Evolutionary conservation across 805 yeast species (phyloP).

Genomic region (Brettanomyces naardenensis): DNA sequence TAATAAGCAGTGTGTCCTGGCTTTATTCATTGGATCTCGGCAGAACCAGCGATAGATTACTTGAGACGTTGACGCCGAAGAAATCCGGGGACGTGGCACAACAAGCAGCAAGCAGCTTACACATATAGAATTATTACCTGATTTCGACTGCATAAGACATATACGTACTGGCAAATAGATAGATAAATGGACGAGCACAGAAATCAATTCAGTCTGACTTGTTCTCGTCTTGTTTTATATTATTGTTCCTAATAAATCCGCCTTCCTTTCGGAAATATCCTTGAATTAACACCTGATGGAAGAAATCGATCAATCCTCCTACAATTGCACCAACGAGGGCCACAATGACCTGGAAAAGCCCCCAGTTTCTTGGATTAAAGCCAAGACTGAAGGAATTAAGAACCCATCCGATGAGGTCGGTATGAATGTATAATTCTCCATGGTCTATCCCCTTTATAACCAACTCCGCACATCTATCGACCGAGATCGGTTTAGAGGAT

Average conservation of each 20-base stretch:
- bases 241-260: slow-evolving; percentile 5
- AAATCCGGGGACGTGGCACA: too few relatives aligned
- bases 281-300: slow-evolving; percentile 44
- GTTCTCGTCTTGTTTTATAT: neutral
- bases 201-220: too few relatives aligned
- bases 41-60: slow-evolving; percentile 8
- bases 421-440: slow-evolving; percentile 69
- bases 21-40: slow-evolving; percentile 33
- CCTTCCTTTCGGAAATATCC: slow-evolving; percentile 34
- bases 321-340: slow-evolving; percentile 43
- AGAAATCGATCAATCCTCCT: slow-evolving; percentile 51
- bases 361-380: slow-evolving; percentile 55
- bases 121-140: neutral
- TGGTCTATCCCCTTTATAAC: slow-evolving; percentile 46
- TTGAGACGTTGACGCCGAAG: slow-evolving; percentile 5
- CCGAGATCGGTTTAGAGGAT: slow-evolving; percentile 60
- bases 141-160: too few relatives aligned
- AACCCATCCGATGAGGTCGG: slow-evolving; percentile 83
- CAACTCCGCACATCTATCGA: slow-evolving; percentile 55
- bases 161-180: too few relatives aligned
- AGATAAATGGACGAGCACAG: too few relatives aligned
- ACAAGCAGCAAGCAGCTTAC: slow-evolving; percentile 1
- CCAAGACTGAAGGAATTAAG: slow-evolving; percentile 63
- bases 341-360: slow-evolving; percentile 41
- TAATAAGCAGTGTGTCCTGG: slow-evolving; percentile 56